These are phyloP conservation scores for Alternaria gansuensis DNA, from an alignment of 2,329 filamentous ascomycete species.

Conservation along the genomic window DNA sequence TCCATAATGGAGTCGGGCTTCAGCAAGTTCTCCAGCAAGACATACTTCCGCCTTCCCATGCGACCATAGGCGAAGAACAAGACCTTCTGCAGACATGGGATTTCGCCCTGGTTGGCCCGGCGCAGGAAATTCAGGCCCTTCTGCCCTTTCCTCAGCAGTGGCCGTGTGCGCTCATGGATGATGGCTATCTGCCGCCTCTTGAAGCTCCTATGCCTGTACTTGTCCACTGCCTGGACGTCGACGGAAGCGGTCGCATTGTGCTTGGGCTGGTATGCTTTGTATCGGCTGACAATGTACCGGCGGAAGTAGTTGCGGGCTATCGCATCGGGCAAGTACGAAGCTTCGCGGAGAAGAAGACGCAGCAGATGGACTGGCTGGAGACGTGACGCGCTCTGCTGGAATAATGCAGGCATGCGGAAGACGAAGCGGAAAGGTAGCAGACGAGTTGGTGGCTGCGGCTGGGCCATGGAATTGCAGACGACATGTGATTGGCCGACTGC, in stretches of 20 bases:
- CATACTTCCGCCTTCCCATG: conserved; percentile 61
- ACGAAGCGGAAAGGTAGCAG: conserved; percentile 3
- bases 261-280: conserved; percentile 56
- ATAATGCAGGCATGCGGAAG: conserved; percentile 26
- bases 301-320: conserved; percentile 61
- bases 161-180: conserved; percentile 35
- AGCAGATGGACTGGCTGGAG: conserved; percentile 57
- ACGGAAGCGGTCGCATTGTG: conserved; percentile 32
- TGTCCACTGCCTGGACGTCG: conserved; percentile 29
- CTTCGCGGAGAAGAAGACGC: conserved; percentile 66
- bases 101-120: conserved; percentile 66
- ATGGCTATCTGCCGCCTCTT: conserved; percentile 33
- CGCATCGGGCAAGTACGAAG: conserved; percentile 68
- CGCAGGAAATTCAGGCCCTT: conserved; percentile 57
- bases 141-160: conserved; percentile 37
- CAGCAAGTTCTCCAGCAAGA: conserved; percentile 50
- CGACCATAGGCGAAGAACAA: conserved; percentile 67
- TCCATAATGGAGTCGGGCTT: conserved; percentile 32
- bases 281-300: conserved; percentile 59
- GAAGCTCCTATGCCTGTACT: conserved; percentile 31
- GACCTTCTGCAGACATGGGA: conserved; percentile 60
- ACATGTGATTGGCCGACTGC: conserved; percentile 33
- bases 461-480: conserved; percentile 9
- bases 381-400: conserved; percentile 27
- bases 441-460: conserved; percentile 7